Base-by-base conservation (phyloP, 1,284 basidiomycete genomes). In the Volvariella surrecta region DNA sequence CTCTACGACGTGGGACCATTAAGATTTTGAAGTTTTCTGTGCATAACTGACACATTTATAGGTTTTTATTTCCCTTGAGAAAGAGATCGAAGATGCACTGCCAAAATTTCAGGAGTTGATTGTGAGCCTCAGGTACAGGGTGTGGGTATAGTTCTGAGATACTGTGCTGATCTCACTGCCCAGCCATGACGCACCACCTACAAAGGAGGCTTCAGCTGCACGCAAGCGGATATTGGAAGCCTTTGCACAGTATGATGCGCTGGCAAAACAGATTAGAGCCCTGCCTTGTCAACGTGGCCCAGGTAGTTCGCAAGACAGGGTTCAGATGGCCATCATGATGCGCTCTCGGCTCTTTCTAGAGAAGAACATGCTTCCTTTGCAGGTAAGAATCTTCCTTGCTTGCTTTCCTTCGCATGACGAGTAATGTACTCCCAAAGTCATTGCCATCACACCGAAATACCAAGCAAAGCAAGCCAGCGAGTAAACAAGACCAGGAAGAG, bases 221-320 rank as follows among this genome's bases (percentile, higher is more conserved):
- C 77, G 92, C 45, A 93, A 91, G 56, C 78, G 80, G 13, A 73
- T 97, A 8, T 61, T 96, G 6, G 82, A 88, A 38, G 77, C 85
- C 1, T 92, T 96, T 60, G 74, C 82, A 4, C 81, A 87, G 45
- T 98, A 97, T 61, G 95, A 99, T 55, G 76, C 79, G 37, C 65
- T 97, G 3, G 77, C 91, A 0, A 95, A 94, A 58, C 81, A 84
- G 24, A 89, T 98, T 52, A 76, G 79, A 41, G 71, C 68, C 47
- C 63, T 95, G 16, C 84, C 87, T 0, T 80, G 72, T 51, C 58
- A 70, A 2, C 67, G 67, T 18, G 70, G 70, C 1, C 64, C 70
- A 1, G 82, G 79, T 1, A 79, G 80, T 46, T 85, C 86, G 9
- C 90, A 95, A 57, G 84, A 89, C 49, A 74, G 83, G 11, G 74